Evolutionary conservation across 164 flowering plant genomes (phyloP), one percentile per base, ranked within the genome.

Genomic region (Annona cherimola): DNA sequence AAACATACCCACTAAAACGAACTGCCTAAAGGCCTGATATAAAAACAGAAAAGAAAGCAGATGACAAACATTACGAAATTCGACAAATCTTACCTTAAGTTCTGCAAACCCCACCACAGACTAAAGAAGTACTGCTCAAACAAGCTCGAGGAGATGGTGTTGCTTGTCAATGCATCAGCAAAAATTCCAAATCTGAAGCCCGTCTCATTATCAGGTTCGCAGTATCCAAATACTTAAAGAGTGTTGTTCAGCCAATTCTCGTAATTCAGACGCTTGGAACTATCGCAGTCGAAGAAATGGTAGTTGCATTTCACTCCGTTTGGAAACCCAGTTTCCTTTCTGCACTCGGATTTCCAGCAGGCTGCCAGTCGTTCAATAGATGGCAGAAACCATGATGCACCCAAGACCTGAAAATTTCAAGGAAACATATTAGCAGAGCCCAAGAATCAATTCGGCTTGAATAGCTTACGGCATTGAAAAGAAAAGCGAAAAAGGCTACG

Each of bases 91-190:
- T 87, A 94, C 99, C 99, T 92, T 45, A 94, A 80, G 60, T 94
- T 81, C 76, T 92, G 97, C 61, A 92, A 78, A n/a, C 99, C 99
- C 97, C 97, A 94, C 99, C 99, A 94, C 42, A 94, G 76, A 68
- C 98, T 86, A 77, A 89, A 95, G 77, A 93, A 88, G 81, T 91
- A 95, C 79, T 88, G 91, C 45, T 73, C 79, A 16, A 88, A 3
- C 66, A 95, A 93, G 62, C 68, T 77, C 20, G 86, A 73, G 65
- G 89, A 86, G 69, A 90, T 84, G 72, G 90, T 93, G 45, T 82
- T 75, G 41, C 90, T 88, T 5, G 69, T 71, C 50, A 95, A 73
- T 60, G 97, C 98, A 76, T 76, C 74, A 73, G 69, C 81, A 81
- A 93, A 95, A 64, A 95, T 84, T 43, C 99, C 99, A 80, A 83